Evolutionary conservation across 495 filamentous ascomycete species (phyloP), one percentile per base, ranked within the genome.

Genomic region (Penicillium roqueforti): DNA sequence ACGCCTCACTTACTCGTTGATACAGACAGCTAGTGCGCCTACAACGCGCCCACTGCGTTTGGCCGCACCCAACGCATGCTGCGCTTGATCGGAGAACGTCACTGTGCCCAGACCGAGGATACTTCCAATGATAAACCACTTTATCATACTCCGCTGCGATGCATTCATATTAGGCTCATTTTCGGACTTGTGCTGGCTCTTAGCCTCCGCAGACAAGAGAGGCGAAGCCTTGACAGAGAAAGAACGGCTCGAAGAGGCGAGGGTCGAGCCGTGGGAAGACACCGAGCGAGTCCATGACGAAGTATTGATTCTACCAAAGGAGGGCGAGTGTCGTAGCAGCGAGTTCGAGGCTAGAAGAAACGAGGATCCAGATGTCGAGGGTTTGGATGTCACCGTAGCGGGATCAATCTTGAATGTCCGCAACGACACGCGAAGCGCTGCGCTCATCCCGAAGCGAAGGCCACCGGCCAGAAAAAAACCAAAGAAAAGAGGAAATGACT

Each of bases 21-120:
- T 89, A 68, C 87, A 92, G 47, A 95, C 70, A 13, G 83, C 81
- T 55, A 98, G 69, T 20, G 88, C 79, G 14, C 79, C 75, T 23
- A 84, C 84, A n/a, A 98, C 92, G 29, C 92, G 82, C 16, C 87
- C 84, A 34, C 87, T 87, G 59, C 92, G 80, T 74, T 87, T 81
- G 4, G 78, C 78, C n/a, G 88, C 88, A 34, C 82, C 78, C 58
- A 88, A 89, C 19, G 76, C 76, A 74, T 90, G 83, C 65, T 86
- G 86, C 50, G 83, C 75, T 44, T 91, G 78, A 56, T 93, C 88
- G 14, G 80, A 83, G 60, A 89, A 85, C 14, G 81, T 77, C 36
- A 91, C 62, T 1, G 83, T 74, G n/a, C 79, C 83, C 23, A 79
- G 73, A 19, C 74, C 78, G 7, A 85, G 58, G 23, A 74, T 68